Conservation (phyloP, 768 basidiomycete species). For the Lyophyllum atratum region DNA sequence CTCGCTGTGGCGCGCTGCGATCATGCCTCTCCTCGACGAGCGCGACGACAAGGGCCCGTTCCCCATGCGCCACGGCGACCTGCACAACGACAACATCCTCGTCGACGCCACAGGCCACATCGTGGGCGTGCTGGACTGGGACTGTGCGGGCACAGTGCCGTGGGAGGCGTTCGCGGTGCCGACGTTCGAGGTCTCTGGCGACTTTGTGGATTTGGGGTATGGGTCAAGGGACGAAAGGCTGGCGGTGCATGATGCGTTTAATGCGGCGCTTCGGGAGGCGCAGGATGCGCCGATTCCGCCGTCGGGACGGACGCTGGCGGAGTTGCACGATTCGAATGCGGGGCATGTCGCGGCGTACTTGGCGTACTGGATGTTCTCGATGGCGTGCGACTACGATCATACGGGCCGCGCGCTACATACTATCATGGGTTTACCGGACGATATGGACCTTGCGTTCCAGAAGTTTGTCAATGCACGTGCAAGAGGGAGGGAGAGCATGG, state of each 20-base stretch:
- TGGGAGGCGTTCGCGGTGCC: constrained; percentile 46
- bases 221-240: constrained; percentile 24
- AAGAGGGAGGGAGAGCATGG: background rate
- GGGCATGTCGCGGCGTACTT: constrained; percentile 43
- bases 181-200: constrained; percentile 42
- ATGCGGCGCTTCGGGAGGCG: constrained; percentile 30
- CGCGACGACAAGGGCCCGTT: constrained; percentile 41
- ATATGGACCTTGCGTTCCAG: constrained; percentile 24
- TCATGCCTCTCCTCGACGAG: constrained; percentile 42
- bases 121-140: constrained; percentile 43
- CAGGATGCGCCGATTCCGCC: constrained; percentile 30
- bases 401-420: constrained; percentile 38
- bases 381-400: constrained; percentile 43
- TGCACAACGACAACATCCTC: constrained; percentile 43
- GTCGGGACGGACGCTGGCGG: constrained; percentile 38
- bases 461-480: constrained; percentile 16
- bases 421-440: constrained; percentile 19
- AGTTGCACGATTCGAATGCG: constrained; percentile 41
- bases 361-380: constrained; percentile 45
- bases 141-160: constrained; percentile 43
- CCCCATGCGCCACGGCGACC: constrained; percentile 43
- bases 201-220: constrained; percentile 32
- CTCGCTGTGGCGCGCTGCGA: constrained; percentile 39
- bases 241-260: constrained; percentile 32
- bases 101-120: constrained; percentile 42